These are phyloP conservation scores for Gossypium schwendimanii DNA, from an alignment of 441 rosid species.

Conservation along the genomic window DNA sequence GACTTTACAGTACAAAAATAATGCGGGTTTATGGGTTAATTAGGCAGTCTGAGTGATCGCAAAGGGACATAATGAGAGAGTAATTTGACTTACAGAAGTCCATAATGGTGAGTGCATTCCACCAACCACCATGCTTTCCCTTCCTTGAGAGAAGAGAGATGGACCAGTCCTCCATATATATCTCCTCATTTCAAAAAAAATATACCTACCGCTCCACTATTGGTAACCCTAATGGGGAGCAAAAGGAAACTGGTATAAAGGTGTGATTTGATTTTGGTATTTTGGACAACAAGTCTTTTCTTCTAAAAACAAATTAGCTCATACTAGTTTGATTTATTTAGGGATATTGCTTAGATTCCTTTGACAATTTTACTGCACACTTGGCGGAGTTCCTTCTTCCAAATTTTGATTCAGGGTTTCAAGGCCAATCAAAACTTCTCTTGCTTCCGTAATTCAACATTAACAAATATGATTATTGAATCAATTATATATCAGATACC, in stretches of 20 bases:
- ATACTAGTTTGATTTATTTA: not conserved
- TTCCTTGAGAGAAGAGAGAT: not conserved
- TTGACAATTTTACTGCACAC: not conserved
- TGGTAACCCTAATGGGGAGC: conserved; percentile 5
- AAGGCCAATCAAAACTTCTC: not conserved
- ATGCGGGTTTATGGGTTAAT: not conserved
- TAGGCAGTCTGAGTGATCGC: conserved; percentile 10
- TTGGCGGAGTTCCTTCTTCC: not conserved
- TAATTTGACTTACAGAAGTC: conserved; percentile 8
- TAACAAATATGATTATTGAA: not conserved
- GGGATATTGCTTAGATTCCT: not conserved
- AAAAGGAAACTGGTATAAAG: not conserved
- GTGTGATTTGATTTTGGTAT: not conserved
- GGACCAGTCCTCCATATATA: not conserved
- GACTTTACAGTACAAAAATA: not conserved
- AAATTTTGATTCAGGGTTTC: not conserved
- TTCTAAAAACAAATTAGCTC: not conserved
- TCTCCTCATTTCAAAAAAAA: not conserved
- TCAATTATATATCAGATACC: not conserved
- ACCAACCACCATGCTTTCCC: not conserved
- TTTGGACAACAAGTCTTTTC: not conserved
- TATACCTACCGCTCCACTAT: not conserved
- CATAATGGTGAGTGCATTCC: not conserved
- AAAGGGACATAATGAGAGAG: conserved; percentile 12
- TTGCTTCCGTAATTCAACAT: not conserved